Base-by-base conservation (phyloP, 1,139 yeast genomes). In the Kurtzmaniella quercitrusa region DNA sequence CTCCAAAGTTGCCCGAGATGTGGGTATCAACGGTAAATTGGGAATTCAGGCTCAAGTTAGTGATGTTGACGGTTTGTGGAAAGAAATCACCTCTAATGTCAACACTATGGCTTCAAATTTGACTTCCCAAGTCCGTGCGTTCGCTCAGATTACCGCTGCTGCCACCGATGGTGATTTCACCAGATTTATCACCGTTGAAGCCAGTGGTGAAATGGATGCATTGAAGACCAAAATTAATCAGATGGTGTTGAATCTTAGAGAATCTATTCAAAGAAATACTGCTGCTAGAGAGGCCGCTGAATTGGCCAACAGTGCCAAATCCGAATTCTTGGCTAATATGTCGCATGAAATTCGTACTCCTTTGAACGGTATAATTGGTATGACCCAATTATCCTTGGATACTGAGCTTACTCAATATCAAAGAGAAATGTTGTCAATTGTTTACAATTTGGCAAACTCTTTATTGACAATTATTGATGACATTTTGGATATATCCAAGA, bases 261-360 rank as follows among this genome's bases (percentile, higher is more conserved):
- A 88, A 60, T 85, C 94, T 1, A 87, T 88, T 62, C 95, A 88
- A 65, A 80, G 95, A 63, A 88, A 87, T 58, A 87, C 96, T 0
- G 94, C 93, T 8, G 96, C 96, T 1, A 81, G 95, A 66, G 95
- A 88, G 63, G 96, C 95, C 34, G 96, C 96, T 38, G 95, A 88
- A 58, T 73, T 86, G 57, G 95, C 95, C 9, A 88, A 88, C 61
- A 76, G 87, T 55, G 90, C 95, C n/a, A 88, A 88, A 63, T 86
- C 95, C 4, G 96, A 88, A 62, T 88, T 88, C 60, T 74, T 88
- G 66, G 95, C 95, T 34, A 88, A 88, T 57, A 88, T 88, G 82
- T 87, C 95, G 3, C 96, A 88, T 66, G 96, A 88, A 65, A 85
- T 88, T 56, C 75, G 96, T 63, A 88, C 96, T 4, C 96, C 96